Percentiles rank a stretch among this genome's conserved stretches.
Conservation (phyloP, 1,139 yeast genomes). For the Yamadazyma diospyri region DNA sequence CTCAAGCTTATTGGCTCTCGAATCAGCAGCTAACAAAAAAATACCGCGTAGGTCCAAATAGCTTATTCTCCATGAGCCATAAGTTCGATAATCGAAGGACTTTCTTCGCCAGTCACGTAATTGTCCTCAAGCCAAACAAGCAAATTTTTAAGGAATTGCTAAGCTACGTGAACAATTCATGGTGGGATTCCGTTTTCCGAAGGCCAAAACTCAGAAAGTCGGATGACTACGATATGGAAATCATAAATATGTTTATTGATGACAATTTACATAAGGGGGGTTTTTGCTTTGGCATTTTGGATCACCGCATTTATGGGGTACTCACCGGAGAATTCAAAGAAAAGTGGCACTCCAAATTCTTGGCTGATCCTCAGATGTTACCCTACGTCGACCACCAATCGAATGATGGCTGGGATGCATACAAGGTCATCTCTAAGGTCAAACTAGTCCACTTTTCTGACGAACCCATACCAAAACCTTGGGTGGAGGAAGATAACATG, state of each 20-base stretch:
- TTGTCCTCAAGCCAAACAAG: conserved; percentile 42
- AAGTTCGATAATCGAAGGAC: conserved; percentile 26
- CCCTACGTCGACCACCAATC: conserved; percentile 24
- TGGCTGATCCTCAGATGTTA: conserved; percentile 31
- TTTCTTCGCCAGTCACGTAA: conserved; percentile 42
- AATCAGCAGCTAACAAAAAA: conserved; percentile 5
- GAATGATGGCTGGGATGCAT: conserved; percentile 28
- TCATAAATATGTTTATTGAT: conserved; percentile 33
- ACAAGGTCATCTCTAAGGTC: conserved; percentile 15
- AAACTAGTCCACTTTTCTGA: conserved; percentile 43
- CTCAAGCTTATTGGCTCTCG: conserved; percentile 39
- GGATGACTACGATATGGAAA: conserved; percentile 49
- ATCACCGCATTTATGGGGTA: conserved; percentile 46
- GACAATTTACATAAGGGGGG: conserved; percentile 5
- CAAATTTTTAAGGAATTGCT: conserved; percentile 25
- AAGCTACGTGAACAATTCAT: conserved; percentile 29
- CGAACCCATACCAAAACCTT: conserved; percentile 47
- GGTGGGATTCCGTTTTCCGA: conserved; percentile 26
- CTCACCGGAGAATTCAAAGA: conserved; percentile 48
- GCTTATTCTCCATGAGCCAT: conserved; percentile 25
- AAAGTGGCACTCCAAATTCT: conserved; percentile 20
- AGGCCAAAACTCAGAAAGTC: conserved; percentile 19
- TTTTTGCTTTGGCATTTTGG: conserved; percentile 31
- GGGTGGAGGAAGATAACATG: conserved; percentile 27
- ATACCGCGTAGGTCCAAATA: conserved; percentile 13